Evolutionary conservation across 2,329 filamentous ascomycete genomes (phyloP).

Genomic region (Alternaria angustiovoidea): DNA sequence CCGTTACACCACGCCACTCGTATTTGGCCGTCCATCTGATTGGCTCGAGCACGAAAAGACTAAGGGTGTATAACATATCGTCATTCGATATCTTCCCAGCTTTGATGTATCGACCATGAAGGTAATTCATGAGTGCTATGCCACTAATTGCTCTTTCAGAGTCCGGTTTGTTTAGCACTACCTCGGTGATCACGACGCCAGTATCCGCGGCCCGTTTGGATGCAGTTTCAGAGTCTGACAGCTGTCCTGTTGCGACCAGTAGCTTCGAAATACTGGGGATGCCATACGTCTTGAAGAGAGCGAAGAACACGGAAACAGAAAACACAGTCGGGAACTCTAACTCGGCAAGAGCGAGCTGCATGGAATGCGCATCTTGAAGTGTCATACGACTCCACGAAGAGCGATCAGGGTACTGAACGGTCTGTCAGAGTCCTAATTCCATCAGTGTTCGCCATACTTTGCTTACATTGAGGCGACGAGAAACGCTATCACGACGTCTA

Average conservation of each 20-base stretch:
- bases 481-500: background rate
- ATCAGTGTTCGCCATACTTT: background rate
- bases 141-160: constrained; percentile 53
- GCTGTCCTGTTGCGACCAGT: constrained; percentile 45
- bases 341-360: background rate
- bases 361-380: background rate
- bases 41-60: constrained; percentile 72
- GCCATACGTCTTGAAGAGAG: constrained; percentile 43
- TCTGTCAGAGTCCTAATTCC: background rate
- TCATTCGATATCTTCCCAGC: constrained; percentile 67
- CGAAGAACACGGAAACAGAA: background rate
- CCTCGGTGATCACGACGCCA: constrained; percentile 43
- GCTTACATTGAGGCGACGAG: background rate
- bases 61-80: constrained; percentile 72
- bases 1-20: constrained; percentile 74
- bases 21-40: constrained; percentile 68
- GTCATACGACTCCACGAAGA: background rate
- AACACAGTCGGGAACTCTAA: background rate
- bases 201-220: constrained; percentile 46
- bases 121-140: constrained; percentile 70
- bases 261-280: constrained; percentile 49
- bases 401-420: background rate
- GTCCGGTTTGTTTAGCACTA: constrained; percentile 33
- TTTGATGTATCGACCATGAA: constrained; percentile 66
- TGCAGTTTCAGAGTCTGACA: constrained; percentile 8